Evolutionary conservation across 2,329 filamentous ascomycete species (phyloP).

Genomic region (Catunica adiposa): DNA sequence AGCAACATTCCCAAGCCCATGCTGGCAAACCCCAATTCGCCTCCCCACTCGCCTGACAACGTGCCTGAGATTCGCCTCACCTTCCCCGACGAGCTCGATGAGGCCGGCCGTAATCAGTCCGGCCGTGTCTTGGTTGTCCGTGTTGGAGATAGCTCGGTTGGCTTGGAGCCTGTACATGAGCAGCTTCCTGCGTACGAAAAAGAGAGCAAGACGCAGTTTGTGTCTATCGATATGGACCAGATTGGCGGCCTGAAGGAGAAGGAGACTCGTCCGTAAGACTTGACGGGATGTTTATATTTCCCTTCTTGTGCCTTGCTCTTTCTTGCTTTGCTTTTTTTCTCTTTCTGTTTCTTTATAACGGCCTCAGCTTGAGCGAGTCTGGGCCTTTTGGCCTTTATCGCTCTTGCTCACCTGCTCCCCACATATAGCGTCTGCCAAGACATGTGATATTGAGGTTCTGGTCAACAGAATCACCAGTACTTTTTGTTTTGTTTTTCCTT

Average conservation of each 20-base stretch:
- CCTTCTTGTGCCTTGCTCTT: constrained; percentile 6
- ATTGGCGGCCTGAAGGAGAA: constrained; percentile 94
- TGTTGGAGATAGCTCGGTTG: constrained; percentile 65
- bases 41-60: constrained; percentile 63
- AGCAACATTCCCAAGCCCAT: constrained; percentile 48
- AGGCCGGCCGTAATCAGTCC: constrained; percentile 61
- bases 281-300: neutral
- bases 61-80: constrained; percentile 96
- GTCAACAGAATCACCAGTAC: neutral
- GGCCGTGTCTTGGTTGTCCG: constrained; percentile 83
- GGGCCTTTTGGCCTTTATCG: neutral
- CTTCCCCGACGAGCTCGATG: constrained; percentile 89
- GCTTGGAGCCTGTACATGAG: constrained; percentile 73
- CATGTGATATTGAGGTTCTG: neutral
- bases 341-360: constrained; percentile 3
- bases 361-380: neutral
- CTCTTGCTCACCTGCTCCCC: neutral
- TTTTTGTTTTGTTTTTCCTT: constrained; percentile 11
- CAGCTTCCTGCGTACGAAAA: constrained; percentile 80
- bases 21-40: constrained; percentile 56
- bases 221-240: constrained; percentile 84
- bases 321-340: neutral
- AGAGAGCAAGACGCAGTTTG: constrained; percentile 62
- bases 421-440: neutral
- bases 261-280: constrained; percentile 27